phyloP scores from a whole-genome alignment of 208 protist genomes.

The Giardia duodenalis region DNA sequence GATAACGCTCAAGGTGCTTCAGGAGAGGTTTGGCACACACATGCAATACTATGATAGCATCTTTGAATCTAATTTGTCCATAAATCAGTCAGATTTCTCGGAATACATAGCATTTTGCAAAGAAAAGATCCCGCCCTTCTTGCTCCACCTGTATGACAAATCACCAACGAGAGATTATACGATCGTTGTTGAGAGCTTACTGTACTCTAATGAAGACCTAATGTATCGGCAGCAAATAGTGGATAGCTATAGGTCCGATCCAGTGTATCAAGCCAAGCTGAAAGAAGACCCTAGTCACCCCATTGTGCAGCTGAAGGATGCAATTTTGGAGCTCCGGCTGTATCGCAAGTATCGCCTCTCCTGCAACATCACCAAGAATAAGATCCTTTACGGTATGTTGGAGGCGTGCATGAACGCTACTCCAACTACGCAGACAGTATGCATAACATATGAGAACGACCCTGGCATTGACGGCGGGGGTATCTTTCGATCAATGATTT shows the following conservation, averaged over 20 bases:
- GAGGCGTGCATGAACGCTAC: not conserved
- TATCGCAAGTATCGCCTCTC: not conserved
- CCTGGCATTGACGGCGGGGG: constrained; percentile 18
- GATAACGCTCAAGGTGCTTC: not conserved
- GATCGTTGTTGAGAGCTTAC: not conserved
- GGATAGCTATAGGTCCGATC: not conserved
- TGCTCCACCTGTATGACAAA: not conserved
- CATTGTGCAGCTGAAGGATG: not conserved
- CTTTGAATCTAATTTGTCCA: not conserved
- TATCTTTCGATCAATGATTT: not conserved
- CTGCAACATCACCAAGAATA: not conserved
- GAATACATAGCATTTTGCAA: not conserved
- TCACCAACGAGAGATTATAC: not conserved
- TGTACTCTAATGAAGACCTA: not conserved
- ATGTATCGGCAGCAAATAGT: not conserved
- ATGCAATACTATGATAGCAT: not conserved
- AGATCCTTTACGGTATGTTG: not conserved
- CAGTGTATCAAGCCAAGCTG: not conserved
- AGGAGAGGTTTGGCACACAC: not conserved
- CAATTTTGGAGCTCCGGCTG: not conserved
- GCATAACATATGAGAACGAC: not conserved
- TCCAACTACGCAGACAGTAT: not conserved
- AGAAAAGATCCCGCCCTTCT: not conserved
- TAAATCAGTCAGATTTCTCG: not conserved
- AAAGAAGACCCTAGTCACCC: not conserved